Percentiles rank a stretch among this genome's conserved stretches.
phyloP scores from a whole-genome alignment of 768 basidiomycete genomes.

The Mycena floridula region DNA sequence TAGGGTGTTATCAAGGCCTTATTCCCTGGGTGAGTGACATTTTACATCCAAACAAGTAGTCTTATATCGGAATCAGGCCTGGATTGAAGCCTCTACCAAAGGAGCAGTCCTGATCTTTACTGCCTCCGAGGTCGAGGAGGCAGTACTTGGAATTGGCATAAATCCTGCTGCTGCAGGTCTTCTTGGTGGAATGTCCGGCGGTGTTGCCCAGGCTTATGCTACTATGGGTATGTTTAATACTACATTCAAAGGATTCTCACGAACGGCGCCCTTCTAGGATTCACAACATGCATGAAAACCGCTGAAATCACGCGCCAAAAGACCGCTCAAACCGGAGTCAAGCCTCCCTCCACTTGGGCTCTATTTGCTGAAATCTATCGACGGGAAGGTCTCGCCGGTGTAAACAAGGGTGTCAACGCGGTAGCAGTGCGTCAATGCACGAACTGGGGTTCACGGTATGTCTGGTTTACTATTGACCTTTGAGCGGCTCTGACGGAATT shows the following conservation, averaged over 20 bases:
- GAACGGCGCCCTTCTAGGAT: slow-evolving; percentile 47
- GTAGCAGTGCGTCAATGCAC: slow-evolving; percentile 90
- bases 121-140: slow-evolving; percentile 89
- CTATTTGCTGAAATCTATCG: slow-evolving; percentile 94
- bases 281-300: slow-evolving; percentile 99
- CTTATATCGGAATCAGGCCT: slow-evolving; percentile 54
- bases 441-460: slow-evolving; percentile 88
- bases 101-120: slow-evolving; percentile 95
- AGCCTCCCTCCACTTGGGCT: slow-evolving; percentile 89
- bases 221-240: slow-evolving; percentile 84
- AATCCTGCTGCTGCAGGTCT: slow-evolving; percentile 81
- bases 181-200: slow-evolving; percentile 95
- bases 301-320: slow-evolving; percentile 97
- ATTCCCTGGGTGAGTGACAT: slow-evolving; percentile 84
- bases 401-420: slow-evolving; percentile 99
- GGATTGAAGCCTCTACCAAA: slow-evolving; percentile 99
- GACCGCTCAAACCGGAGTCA: slow-evolving; percentile 75
- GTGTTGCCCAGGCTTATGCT: slow-evolving; percentile 95
- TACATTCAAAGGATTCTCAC: slow-evolving; percentile 1
- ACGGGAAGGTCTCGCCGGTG: slow-evolving; percentile 87
- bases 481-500: background rate
- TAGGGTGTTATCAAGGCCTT: slow-evolving; percentile 95
- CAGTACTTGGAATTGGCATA: slow-evolving; percentile 56
- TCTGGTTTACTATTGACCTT: slow-evolving; percentile 5
- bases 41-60: slow-evolving; percentile 1